These are phyloP conservation scores for Paralagenidium karlingii DNA, from an alignment of 352 stramenopile species.

Conservation along the genomic window DNA sequence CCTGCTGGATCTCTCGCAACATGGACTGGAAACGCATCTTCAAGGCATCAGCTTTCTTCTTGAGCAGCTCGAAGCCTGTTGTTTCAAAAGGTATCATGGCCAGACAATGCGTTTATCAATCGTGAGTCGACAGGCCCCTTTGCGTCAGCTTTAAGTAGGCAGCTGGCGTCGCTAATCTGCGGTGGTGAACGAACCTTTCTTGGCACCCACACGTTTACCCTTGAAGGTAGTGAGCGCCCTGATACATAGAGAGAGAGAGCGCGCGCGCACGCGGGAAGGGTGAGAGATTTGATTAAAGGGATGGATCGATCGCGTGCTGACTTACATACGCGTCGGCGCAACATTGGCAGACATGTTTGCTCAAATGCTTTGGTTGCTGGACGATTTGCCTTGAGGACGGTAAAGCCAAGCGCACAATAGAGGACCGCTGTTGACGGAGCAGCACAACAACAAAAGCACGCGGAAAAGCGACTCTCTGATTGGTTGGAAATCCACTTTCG, in stretches of 20 bases:
- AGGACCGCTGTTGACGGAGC: no score
- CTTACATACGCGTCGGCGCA: slow-evolving; percentile 76
- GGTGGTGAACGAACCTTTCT: slow-evolving; percentile 48
- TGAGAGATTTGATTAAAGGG: not conserved
- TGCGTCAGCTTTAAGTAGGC: not conserved
- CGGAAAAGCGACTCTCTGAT: no score
- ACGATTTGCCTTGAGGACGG: no score
- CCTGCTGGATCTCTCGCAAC: slow-evolving; percentile 80
- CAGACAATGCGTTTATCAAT: not conserved
- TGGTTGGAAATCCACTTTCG: no score
- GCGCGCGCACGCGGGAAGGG: not conserved
- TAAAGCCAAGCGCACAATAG: no score
- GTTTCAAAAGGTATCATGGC: no score
- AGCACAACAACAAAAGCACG: no score
- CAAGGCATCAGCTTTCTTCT: slow-evolving; percentile 99
- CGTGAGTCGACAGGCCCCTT: not conserved
- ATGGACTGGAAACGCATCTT: slow-evolving; percentile 92
- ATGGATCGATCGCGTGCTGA: not conserved
- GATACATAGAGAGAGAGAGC: not conserved
- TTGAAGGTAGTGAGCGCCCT: slow-evolving; percentile 82
- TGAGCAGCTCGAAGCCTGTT: slow-evolving; percentile 72
- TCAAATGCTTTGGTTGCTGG: no score
- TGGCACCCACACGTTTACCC: slow-evolving; percentile 65
- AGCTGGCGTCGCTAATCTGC: slow-evolving; percentile 1
- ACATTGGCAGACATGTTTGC: slow-evolving; percentile 3